These are phyloP conservation scores for Neurospora sp. DNA, from an alignment of 495 filamentous ascomycete species.

Conservation along the genomic window DNA sequence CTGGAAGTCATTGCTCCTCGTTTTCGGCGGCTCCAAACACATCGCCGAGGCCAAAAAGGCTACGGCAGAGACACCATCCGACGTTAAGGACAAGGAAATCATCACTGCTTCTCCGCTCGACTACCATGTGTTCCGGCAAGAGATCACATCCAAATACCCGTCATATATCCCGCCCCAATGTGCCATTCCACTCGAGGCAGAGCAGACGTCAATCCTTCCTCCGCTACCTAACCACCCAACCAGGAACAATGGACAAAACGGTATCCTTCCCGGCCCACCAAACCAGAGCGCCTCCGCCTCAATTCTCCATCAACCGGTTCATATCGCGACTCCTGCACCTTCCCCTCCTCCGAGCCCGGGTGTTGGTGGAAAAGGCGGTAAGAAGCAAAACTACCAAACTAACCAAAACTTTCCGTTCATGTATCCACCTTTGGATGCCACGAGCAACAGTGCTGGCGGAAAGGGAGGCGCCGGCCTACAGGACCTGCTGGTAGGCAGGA, in stretches of 20 bases:
- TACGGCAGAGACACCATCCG: constrained; percentile 39
- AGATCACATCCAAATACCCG: constrained; percentile 98
- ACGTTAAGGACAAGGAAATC: constrained; percentile 37
- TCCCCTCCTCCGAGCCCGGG: constrained; percentile 91
- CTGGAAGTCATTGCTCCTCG: constrained; percentile 83
- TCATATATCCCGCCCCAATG: constrained; percentile 85
- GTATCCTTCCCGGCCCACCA: constrained; percentile 34
- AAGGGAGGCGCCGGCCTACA: constrained; percentile 71
- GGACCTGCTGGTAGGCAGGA: constrained; percentile 63
- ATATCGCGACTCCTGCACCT: constrained; percentile 96
- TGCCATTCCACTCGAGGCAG: constrained; percentile 73
- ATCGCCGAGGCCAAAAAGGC: constrained; percentile 65
- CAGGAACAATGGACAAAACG: constrained; percentile 36
- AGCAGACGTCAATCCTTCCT: constrained; percentile 83
- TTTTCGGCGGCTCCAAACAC: constrained; percentile 66
- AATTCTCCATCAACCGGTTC: constrained; percentile 90
- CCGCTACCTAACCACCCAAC: constrained; percentile 65
- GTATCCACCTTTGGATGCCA: constrained; percentile 81
- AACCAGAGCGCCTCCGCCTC: constrained; percentile 55
- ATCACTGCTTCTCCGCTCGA: constrained; percentile 91
- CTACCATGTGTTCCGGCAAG: constrained; percentile 92
- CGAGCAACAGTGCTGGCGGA: constrained; percentile 74
- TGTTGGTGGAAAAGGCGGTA: constrained; percentile 82
- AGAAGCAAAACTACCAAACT: constrained; percentile 98
- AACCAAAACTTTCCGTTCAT: constrained; percentile 98